A percentile compares a stretch with the other conserved stretches of the same genome.
Evolutionary conservation across 345 rosid genomes (phyloP).

Genomic region (Sonneratia alba): DNA sequence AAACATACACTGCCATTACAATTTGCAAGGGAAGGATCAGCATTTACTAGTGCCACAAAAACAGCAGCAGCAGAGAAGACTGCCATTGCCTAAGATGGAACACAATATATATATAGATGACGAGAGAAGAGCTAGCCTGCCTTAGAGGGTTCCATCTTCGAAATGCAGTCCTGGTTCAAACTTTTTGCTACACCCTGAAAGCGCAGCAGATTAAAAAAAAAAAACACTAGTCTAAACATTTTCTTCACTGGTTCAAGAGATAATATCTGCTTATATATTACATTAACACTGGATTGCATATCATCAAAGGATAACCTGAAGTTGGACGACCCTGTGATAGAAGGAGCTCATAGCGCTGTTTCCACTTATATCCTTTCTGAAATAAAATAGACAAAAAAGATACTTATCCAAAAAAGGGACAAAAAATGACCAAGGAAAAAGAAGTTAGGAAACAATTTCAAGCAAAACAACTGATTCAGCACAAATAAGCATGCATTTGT

Average conservation of each 20-base stretch:
- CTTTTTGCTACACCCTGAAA: slow-evolving; percentile 16
- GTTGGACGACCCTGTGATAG: slow-evolving; percentile 52
- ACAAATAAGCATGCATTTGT: not conserved
- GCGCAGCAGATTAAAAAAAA: not conserved
- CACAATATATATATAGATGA: not conserved
- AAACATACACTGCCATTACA: slow-evolving; percentile 5
- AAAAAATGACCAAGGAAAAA: not conserved
- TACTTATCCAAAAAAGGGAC: too few species aligned
- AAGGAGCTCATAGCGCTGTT: slow-evolving; percentile 53
- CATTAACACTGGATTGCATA: not conserved
- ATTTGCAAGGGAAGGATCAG: not conserved
- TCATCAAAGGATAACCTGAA: slow-evolving; percentile 41
- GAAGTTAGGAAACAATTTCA: not conserved
- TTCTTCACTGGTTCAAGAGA: not conserved
- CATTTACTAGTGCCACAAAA: not conserved
- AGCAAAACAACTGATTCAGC: not conserved
- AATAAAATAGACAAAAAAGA: slow-evolving; percentile 10
- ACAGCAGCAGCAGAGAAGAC: not conserved
- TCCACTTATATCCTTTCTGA: slow-evolving; percentile 65
- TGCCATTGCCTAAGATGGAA: slow-evolving; percentile 3
- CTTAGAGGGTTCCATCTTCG: slow-evolving; percentile 33
- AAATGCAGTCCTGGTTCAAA: slow-evolving; percentile 24
- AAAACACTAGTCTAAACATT: not conserved
- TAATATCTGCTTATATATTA: not conserved
- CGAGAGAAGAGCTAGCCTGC: slow-evolving; percentile 20